Percentiles rank a stretch among this genome's conserved stretches.
Conservation (phyloP, 352 stramenopile species). For the Phytophthora palmivora region DNA sequence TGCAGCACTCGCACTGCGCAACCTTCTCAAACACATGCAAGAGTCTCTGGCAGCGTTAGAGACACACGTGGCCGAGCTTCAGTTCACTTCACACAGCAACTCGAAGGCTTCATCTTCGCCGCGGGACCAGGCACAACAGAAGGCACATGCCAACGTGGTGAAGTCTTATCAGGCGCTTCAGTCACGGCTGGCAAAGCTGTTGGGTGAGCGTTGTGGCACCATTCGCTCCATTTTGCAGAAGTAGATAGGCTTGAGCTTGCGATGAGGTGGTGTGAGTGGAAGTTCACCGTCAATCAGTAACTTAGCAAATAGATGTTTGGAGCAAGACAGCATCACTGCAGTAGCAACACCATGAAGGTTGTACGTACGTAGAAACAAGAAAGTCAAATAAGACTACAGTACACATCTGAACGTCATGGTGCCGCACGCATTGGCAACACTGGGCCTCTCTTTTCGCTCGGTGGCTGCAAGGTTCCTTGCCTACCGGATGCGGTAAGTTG, state of each 20-base stretch:
- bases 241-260: slow-evolving; percentile 24
- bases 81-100: slow-evolving; percentile 18
- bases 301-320: too few relatives aligned
- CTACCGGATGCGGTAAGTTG: too few relatives aligned
- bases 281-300: too few relatives aligned
- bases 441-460: too few relatives aligned
- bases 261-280: too few relatives aligned
- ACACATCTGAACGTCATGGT: too few relatives aligned
- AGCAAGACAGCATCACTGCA: too few relatives aligned
- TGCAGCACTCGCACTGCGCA: slow-evolving; percentile 46
- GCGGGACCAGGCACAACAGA: slow-evolving; percentile 29
- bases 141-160: slow-evolving; percentile 46
- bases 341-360: too few relatives aligned
- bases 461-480: too few relatives aligned
- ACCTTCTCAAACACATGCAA: slow-evolving; percentile 68
- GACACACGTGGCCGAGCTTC: slow-evolving; percentile 40
- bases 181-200: slow-evolving; percentile 37
- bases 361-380: too few relatives aligned
- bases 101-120: slow-evolving; percentile 4
- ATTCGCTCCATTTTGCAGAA: slow-evolving; percentile 57
- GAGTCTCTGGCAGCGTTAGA: slow-evolving; percentile 54
- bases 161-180: slow-evolving; percentile 51
- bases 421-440: too few relatives aligned
- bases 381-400: too few relatives aligned
- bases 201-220: slow-evolving; percentile 39